Percentiles rank a stretch among this genome's conserved stretches.
phyloP scores from a whole-genome alignment of 257 asterid genomes.

The Eucommia ulmoides region DNA sequence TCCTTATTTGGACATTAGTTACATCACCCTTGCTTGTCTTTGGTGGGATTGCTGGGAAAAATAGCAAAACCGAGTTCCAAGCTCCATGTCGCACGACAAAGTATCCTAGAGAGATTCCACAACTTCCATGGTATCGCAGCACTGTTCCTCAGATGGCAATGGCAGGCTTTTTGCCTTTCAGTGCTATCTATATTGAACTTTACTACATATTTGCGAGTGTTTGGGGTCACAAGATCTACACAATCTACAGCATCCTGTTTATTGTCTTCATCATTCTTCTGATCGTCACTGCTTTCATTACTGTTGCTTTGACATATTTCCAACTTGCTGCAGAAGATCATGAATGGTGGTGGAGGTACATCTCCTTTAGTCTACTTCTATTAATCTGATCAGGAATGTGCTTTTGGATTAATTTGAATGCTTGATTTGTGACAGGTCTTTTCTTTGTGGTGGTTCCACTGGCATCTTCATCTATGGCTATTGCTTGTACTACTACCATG shows the following conservation, averaged over 20 bases:
- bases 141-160: conserved; percentile 20
- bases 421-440: conserved; percentile 9
- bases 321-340: conserved; percentile 31
- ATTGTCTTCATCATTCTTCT: conserved; percentile 16
- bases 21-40: conserved; percentile 13
- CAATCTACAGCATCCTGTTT: conserved; percentile 10
- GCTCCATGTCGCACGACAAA: conserved; percentile 22
- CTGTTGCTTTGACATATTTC: conserved; percentile 19
- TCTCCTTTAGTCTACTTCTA: background rate
- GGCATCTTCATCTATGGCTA: conserved; percentile 12
- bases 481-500: conserved; percentile 13
- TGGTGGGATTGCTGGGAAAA: conserved; percentile 18
- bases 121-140: conserved; percentile 14
- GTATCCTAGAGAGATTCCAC: conserved; percentile 19
- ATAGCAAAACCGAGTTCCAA: conserved; percentile 12
- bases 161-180: conserved; percentile 18
- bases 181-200: conserved; percentile 14
- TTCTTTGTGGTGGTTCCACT: conserved; percentile 23
- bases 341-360: conserved; percentile 32
- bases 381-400: background rate
- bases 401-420: background rate
- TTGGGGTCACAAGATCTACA: conserved; percentile 21
- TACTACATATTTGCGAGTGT: conserved; percentile 17
- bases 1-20: conserved; percentile 14
- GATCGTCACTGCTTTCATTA: conserved; percentile 12